A percentile compares a stretch with the other conserved stretches of the same genome.
phyloP scores from a whole-genome alignment of 225 moss, liverwort and hornwort species.

The Straminergon stramineum region DNA sequence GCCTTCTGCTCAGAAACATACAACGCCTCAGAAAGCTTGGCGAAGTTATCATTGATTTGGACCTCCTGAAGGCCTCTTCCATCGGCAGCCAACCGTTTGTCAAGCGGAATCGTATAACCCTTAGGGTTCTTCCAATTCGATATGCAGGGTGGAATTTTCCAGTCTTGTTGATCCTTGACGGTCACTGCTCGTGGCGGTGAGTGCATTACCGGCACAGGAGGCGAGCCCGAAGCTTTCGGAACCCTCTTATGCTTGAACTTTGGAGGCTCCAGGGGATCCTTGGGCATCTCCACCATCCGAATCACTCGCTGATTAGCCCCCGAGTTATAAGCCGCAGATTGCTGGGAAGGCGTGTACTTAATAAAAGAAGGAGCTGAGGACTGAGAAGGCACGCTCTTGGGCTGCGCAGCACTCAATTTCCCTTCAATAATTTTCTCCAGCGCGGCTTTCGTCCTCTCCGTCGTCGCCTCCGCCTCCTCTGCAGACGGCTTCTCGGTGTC shows the following conservation, averaged over 20 bases:
- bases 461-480: slow-evolving; percentile 49
- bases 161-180: slow-evolving; percentile 97
- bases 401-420: slow-evolving; percentile 93
- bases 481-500: slow-evolving; percentile 40
- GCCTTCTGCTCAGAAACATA: slow-evolving; percentile 99
- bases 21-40: slow-evolving; percentile 86
- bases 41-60: slow-evolving; percentile 95
- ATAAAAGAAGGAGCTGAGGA: slow-evolving; percentile 76
- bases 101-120: slow-evolving; percentile 93
- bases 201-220: slow-evolving; percentile 97
- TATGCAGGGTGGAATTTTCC: slow-evolving; percentile 98
- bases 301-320: slow-evolving; percentile 96
- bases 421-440: slow-evolving; percentile 85
- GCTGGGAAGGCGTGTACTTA: slow-evolving; percentile 93
- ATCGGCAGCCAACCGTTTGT: slow-evolving; percentile 91
- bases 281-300: slow-evolving; percentile 99
- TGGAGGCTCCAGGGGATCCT: slow-evolving; percentile 92
- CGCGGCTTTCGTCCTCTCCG: slow-evolving; percentile 80
- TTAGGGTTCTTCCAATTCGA: slow-evolving; percentile 99
- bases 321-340: slow-evolving; percentile 88
- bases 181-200: slow-evolving; percentile 96
- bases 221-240: slow-evolving; percentile 89
- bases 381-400: slow-evolving; percentile 74
- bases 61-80: slow-evolving; percentile 98
- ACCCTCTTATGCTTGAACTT: slow-evolving; percentile 99